phyloP scores from a whole-genome alignment of 2,329 filamentous ascomycete genomes.

The Lachnellula cervina region DNA sequence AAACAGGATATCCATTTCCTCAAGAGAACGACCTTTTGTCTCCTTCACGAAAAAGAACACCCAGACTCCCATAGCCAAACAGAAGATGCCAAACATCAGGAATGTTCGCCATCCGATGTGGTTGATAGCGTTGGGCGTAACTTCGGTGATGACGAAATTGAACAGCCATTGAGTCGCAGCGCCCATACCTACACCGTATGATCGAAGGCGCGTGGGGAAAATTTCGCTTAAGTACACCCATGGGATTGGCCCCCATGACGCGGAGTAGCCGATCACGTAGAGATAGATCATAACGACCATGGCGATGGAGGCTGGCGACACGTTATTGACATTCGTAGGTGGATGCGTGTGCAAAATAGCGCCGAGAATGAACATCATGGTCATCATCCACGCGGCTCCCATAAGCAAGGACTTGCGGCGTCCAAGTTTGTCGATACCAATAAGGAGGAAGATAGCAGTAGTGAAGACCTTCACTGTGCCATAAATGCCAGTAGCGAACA shows the following conservation, averaged over 20 bases:
- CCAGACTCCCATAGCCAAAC: constrained; percentile 37
- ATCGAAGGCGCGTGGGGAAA: constrained; percentile 44
- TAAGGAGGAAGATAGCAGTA: constrained; percentile 50
- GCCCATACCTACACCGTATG: constrained; percentile 57
- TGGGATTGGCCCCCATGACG: constrained; percentile 48
- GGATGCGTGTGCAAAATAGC: constrained; percentile 44
- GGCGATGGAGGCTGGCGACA: constrained; percentile 41
- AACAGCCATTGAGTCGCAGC: constrained; percentile 69
- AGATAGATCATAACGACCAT: constrained; percentile 27
- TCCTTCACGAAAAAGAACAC: constrained; percentile 57
- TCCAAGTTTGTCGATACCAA: constrained; percentile 43
- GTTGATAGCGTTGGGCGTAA: constrained; percentile 44
- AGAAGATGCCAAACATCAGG: constrained; percentile 43
- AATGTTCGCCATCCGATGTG: constrained; percentile 43
- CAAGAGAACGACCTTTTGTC: constrained; percentile 63
- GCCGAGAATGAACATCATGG: constrained; percentile 48
- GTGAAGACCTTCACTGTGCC: constrained; percentile 63
- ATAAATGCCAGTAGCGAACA: constrained; percentile 69
- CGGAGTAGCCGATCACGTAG: constrained; percentile 40
- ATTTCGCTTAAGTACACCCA: constrained; percentile 50
- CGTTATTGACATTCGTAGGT: constrained; percentile 16
- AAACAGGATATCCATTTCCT: constrained; percentile 43
- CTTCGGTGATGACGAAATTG: constrained; percentile 61
- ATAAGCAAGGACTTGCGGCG: constrained; percentile 44
- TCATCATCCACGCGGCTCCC: constrained; percentile 46